Evolutionary conservation across 2,329 filamentous ascomycete genomes (phyloP).

Genomic region (Bipolaris sorokiniana): DNA sequence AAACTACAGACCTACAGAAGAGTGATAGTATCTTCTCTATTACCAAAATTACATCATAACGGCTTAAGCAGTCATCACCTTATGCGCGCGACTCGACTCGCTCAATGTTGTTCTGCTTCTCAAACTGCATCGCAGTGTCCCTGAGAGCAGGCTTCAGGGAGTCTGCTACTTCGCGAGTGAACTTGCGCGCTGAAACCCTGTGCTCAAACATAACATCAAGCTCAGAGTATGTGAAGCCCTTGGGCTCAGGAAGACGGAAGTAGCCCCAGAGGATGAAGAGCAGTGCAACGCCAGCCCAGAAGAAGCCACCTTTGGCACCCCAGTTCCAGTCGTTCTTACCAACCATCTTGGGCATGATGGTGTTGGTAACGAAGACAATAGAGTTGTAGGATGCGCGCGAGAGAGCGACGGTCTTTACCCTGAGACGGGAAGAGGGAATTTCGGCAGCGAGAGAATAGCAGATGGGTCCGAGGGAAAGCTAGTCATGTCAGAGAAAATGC

Average conservation of each 20-base stretch:
- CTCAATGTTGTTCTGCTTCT: constrained; percentile 27
- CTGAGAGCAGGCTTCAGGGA: constrained; percentile 25
- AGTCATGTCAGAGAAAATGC: constrained; percentile 74
- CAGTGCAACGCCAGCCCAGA: constrained; percentile 29
- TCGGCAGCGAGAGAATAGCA: constrained; percentile 86
- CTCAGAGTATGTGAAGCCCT: constrained; percentile 31
- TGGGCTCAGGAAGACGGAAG: constrained; percentile 33
- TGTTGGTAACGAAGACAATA: constrained; percentile 31
- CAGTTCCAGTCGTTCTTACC: constrained; percentile 34
- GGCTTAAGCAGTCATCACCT: background rate
- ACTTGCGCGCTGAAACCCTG: constrained; percentile 32
- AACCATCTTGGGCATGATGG: constrained; percentile 34
- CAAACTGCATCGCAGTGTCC: constrained; percentile 25
- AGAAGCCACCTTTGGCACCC: constrained; percentile 34
- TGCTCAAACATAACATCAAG: constrained; percentile 33
- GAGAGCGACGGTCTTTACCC: constrained; percentile 87
- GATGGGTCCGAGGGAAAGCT: constrained; percentile 76
- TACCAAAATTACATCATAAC: background rate
- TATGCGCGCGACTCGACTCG: constrained; percentile 24
- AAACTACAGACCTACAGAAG: no score
- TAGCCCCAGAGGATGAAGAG: constrained; percentile 31
- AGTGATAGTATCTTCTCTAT: background rate
- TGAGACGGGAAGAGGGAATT: constrained; percentile 77
- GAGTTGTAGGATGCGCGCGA: constrained; percentile 59
- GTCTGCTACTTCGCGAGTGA: constrained; percentile 28